phyloP scores from a whole-genome alignment of 148 eudicot genomes.

The Rhododendron vialii region DNA sequence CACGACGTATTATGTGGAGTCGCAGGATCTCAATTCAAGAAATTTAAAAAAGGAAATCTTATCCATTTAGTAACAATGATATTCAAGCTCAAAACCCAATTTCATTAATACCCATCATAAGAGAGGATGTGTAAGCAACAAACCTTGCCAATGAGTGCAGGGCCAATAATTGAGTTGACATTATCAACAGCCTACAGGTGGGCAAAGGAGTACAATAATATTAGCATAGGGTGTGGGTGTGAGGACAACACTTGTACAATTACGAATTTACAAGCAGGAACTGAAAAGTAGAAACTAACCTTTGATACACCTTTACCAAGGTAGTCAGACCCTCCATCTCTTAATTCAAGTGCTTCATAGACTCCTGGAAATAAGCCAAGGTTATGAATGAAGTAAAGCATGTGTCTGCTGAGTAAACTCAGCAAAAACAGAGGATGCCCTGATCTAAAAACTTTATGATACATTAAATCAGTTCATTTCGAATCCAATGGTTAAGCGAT shows the following conservation, averaged over 20 bases:
- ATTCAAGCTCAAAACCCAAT: neutral
- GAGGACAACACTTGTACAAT: neutral
- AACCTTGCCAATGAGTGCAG: conserved; percentile 94
- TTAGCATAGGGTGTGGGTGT: conserved; percentile 12
- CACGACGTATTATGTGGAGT: neutral
- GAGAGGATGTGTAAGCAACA: conserved; percentile 9
- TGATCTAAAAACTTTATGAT: neutral
- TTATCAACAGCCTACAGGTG: conserved; percentile 73
- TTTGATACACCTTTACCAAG: conserved; percentile 94
- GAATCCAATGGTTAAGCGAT: neutral
- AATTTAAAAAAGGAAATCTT: neutral
- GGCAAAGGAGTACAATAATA: neutral
- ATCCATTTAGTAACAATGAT: neutral
- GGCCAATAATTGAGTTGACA: conserved; percentile 85
- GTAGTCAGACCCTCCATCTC: conserved; percentile 94
- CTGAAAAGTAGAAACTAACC: conserved; percentile 34
- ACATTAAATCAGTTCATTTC: neutral
- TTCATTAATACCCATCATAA: neutral
- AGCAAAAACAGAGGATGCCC: neutral
- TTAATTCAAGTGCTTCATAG: conserved; percentile 90
- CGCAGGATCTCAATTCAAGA: neutral
- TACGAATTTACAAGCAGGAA: neutral
- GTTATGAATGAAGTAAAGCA: conserved; percentile 3
- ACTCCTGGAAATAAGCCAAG: conserved; percentile 47
- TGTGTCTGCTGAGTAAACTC: neutral